Base-by-base conservation (phyloP, 2,329 filamentous ascomycete species). In the Atkinsonella hypoxylon region DNA sequence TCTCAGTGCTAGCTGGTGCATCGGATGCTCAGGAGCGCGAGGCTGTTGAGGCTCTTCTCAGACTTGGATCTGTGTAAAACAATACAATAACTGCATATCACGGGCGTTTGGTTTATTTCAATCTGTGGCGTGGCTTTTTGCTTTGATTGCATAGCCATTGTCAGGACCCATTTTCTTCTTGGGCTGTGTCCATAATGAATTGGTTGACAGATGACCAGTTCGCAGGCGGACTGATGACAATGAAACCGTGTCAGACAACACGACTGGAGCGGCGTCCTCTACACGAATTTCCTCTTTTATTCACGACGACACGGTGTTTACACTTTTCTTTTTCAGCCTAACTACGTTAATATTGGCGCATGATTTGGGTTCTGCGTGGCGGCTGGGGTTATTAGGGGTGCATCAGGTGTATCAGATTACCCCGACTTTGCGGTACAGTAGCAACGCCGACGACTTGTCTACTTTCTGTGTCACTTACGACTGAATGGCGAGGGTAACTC, bases 31-130 rank as follows among this genome's bases (percentile, higher is more conserved):
- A 89, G 67, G 87, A 91, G 73, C 83, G 83, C 60, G 87, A 89
- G 67, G 87, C 87, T 50, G 79, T 90, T 56, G 87, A 89, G 67
- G 87, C 87, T 57, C 79, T 91, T 62, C 73, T 93, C 62, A 80
- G 82, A 66, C 83, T 93, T 67, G 85, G 87, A 69, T 90, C 86
- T 79, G 74, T 83, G 79, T 84, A 83, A 26, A 26, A 79, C 70
- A 72, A 57, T 57, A 79, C 70, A 72, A 57, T 57, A 63, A 62
- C 62, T 66, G 73, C 49, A 51, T 51, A 10, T 26, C 46, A 43
- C 18, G 8, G 49, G 44, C 42, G 39, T 53, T 55, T 47, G 44
- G 30, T 51, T 52, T 46, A 2, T 53, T 53, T 53, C 18, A 31
- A 40, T 34, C 42, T 22, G 17, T 4, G 31, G 31, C 42, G 17